These are phyloP conservation scores for Botrytis hyacinthi DNA, from an alignment of 2,329 filamentous ascomycete genomes.

Conservation along the genomic window DNA sequence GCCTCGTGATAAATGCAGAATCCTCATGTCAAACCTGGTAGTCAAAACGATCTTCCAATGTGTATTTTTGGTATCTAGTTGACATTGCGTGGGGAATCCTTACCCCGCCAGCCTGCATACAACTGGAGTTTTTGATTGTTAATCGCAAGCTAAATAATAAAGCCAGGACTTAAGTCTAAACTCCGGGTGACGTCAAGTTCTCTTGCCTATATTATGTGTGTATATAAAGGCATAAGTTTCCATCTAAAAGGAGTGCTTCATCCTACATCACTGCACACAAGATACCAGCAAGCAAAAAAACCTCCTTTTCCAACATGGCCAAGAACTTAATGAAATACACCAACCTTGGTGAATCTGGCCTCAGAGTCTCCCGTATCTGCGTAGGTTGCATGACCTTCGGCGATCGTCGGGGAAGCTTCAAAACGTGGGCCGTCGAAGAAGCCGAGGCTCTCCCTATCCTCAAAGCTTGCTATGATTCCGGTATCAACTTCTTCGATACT, in stretches of 20 bases:
- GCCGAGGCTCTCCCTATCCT: conserved; percentile 48
- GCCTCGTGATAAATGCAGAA: too few relatives aligned
- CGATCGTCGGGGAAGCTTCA: conserved; percentile 25
- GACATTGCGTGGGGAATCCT: not conserved
- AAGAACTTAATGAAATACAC: conserved; percentile 27
- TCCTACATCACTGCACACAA: not conserved
- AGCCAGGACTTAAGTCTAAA: not conserved
- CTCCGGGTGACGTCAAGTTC: conserved; percentile 1
- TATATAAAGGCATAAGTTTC: not conserved
- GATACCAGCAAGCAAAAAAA: not conserved
- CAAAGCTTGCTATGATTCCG: conserved; percentile 50
- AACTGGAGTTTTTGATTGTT: not conserved
- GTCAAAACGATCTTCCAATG: not conserved
- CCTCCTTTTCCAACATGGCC: not conserved
- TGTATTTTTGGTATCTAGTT: not conserved
- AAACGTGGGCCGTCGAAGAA: conserved; percentile 24
- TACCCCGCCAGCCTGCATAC: not conserved
- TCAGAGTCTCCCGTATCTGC: conserved; percentile 52
- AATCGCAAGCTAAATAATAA: not conserved
- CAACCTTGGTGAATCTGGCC: conserved; percentile 46
- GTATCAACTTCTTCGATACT: conserved; percentile 53
- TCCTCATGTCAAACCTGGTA: not conserved
- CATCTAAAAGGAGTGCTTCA: not conserved
- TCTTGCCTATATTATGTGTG: not conserved
- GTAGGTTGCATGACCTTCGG: conserved; percentile 53